Base-by-base conservation (phyloP, 202 grass and related monocot species). In the Schoenoplectus triqueter region DNA sequence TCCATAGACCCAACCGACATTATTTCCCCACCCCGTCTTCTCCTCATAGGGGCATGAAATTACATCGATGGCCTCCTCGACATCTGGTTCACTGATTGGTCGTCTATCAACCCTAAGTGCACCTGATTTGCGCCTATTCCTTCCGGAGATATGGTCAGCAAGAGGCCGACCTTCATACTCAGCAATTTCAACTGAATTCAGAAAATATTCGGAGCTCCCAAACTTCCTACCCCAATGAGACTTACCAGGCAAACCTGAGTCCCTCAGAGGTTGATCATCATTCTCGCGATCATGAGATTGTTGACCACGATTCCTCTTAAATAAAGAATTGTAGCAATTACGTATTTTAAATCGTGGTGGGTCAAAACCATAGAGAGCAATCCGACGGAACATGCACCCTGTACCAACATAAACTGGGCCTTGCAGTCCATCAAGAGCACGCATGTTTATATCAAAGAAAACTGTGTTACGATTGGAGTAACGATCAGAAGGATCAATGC, bases 1-100 rank as follows among this genome's bases (percentile, higher is more conserved):
- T 84, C 96, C 96, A 61, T 99, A 99, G 73, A 99, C 95, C 96
- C 96, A 99, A 17, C 96, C 96, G 57, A 99, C 64, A 80, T 61
- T 45, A 47, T 84, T 90, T 2, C 93, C 93, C 93, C 93, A 96
- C 0, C 88, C 91, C 2, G 89, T 95, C 89, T 93, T 89, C 81
- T 88, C 85, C 91, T 95, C 93, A 66, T 91, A 95, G 39, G 88
- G 87, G 64, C 91, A 89, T 5, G 87, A 66, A 10, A 83, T 66
- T 85, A 93, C 93, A 68, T 22, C 55, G 20, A 87, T 90, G 0
- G 91, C 91, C 85, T 91, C 93, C 1, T 68, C 66, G 11, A 83
- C 64, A 44, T 83, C 69, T 19, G 0, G 6, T 52, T 69, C 20
- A 2, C 2, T 17, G 15, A 83, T 69, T 5, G 13, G 50, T 39